A percentile compares a stretch with the other conserved stretches of the same genome.
phyloP scores from a whole-genome alignment of 2,329 filamentous ascomycete species.

The Cercospora sesami region DNA sequence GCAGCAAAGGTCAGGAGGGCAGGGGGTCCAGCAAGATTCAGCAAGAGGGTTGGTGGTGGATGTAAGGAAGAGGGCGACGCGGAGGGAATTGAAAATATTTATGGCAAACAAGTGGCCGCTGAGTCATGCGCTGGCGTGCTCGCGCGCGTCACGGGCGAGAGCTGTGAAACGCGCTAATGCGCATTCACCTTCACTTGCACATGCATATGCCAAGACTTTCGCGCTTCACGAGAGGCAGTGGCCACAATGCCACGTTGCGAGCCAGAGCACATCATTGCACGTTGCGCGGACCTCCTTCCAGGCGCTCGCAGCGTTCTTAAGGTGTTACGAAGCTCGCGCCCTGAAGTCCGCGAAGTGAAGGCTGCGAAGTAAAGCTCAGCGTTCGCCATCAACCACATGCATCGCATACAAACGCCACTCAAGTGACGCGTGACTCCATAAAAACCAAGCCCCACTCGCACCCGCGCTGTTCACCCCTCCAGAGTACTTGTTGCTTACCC shows the following conservation, averaged over 20 bases:
- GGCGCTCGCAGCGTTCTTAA: no score
- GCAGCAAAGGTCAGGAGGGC: neutral
- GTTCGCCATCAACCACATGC: no score
- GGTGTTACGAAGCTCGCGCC: no score
- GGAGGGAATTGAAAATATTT: neutral
- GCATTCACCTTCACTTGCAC: conserved; percentile 4
- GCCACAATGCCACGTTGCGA: neutral
- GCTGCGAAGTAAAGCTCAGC: no score
- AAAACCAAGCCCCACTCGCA: no score
- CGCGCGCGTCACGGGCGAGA: neutral
- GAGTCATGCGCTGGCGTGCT: neutral
- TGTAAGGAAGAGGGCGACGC: neutral
- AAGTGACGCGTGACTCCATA: no score
- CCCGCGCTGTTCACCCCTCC: no score
- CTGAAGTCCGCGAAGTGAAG: no score
- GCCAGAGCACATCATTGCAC: neutral
- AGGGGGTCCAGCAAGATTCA: neutral
- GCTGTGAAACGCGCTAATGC: neutral
- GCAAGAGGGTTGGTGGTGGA: neutral
- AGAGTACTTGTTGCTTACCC: no score
- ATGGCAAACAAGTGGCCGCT: neutral
- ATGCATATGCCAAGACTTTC: neutral
- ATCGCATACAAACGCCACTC: no score
- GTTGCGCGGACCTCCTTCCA: no score
- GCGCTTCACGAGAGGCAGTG: neutral